phyloP scores from a whole-genome alignment of 495 filamentous ascomycete genomes.

The Talaromyces stipitatus region DNA sequence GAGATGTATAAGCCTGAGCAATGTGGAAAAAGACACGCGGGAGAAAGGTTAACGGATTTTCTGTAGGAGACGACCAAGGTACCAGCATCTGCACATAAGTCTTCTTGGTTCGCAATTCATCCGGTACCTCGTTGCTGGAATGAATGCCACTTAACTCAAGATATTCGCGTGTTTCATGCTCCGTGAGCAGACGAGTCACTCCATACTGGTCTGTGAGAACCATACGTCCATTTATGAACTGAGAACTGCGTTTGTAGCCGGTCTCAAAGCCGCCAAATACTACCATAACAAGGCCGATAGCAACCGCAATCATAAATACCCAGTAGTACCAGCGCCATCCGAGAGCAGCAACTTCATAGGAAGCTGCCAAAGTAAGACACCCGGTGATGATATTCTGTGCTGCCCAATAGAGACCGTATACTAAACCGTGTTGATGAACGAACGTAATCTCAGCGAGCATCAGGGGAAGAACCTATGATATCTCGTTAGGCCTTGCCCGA shows the following conservation, averaged over 20 bases:
- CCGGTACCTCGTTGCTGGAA: constrained; percentile 9
- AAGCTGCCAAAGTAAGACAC: constrained; percentile 20
- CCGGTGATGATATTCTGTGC: constrained; percentile 26
- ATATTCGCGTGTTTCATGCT: constrained; percentile 6
- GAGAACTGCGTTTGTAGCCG: constrained; percentile 16
- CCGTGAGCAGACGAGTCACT: constrained; percentile 19
- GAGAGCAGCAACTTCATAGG: constrained; percentile 23
- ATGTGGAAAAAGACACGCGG: constrained; percentile 24
- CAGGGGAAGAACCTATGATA: constrained; percentile 24
- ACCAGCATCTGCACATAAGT: constrained; percentile 23
- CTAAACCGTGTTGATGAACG: constrained; percentile 21
- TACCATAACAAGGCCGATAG: constrained; percentile 21
- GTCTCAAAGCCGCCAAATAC: constrained; percentile 26
- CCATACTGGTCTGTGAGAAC: constrained; percentile 31
- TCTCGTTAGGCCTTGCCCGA: neutral
- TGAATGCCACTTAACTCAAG: constrained; percentile 1
- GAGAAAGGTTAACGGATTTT: constrained; percentile 10
- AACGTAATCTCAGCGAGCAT: constrained; percentile 29
- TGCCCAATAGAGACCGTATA: constrained; percentile 27
- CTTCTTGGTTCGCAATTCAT: constrained; percentile 14
- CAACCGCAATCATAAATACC: constrained; percentile 25
- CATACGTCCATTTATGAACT: constrained; percentile 18
- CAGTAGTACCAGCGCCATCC: constrained; percentile 35
- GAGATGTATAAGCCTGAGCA: constrained; percentile 24
- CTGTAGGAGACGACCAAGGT: constrained; percentile 10